Evolutionary conservation across 2,329 filamentous ascomycete genomes (phyloP).

Genomic region (Proliferodiscus dingleyae): DNA sequence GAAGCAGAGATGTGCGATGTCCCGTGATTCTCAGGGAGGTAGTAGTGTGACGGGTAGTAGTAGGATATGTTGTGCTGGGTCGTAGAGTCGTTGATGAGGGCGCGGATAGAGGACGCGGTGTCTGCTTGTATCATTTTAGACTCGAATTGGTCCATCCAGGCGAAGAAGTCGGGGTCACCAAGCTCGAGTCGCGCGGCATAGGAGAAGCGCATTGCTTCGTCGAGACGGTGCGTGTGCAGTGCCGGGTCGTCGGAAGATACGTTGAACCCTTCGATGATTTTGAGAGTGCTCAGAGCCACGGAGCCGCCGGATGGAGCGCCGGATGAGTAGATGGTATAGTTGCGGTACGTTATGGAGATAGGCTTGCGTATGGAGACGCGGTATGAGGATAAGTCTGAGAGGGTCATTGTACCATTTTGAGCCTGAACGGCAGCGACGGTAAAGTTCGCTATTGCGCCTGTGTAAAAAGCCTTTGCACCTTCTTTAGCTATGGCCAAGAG

Average conservation of each 20-base stretch:
- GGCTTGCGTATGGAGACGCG: conserved; percentile 58
- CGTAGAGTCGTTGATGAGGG: conserved; percentile 63
- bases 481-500: conserved; percentile 56
- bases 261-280: conserved; percentile 68
- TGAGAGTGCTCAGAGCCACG: conserved; percentile 63
- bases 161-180: conserved; percentile 75
- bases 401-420: conserved; percentile 62
- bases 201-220: conserved; percentile 85
- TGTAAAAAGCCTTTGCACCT: conserved; percentile 59
- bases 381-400: conserved; percentile 62
- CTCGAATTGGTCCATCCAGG: conserved; percentile 59
- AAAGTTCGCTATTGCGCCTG: conserved; percentile 54
- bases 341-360: conserved; percentile 60
- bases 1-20: conserved; percentile 70
- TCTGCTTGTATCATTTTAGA: conserved; percentile 58
- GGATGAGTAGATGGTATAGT: conserved; percentile 63
- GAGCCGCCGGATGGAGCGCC: conserved; percentile 74
- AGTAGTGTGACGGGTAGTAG: conserved; percentile 67
- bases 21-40: conserved; percentile 64
- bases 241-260: conserved; percentile 44
- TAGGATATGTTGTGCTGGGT: conserved; percentile 64
- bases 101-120: conserved; percentile 56
- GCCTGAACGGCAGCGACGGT: conserved; percentile 54
- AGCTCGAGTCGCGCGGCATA: conserved; percentile 76
- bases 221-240: conserved; percentile 73